Percentiles rank a stretch among this genome's conserved stretches.
phyloP scores from a whole-genome alignment of 768 basidiomycete species.

The Lactarius sanguifluus region DNA sequence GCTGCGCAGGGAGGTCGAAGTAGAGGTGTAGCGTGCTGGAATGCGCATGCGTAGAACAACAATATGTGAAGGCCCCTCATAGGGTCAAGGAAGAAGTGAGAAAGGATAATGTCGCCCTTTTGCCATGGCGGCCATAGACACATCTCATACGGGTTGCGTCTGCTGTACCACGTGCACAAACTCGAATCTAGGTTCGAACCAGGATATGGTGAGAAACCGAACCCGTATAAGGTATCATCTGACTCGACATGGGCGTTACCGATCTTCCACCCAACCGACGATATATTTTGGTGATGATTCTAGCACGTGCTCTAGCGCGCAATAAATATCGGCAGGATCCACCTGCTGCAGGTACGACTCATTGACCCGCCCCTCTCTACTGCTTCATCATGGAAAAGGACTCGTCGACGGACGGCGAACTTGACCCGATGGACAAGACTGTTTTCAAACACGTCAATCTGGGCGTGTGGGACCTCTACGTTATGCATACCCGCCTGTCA shows the following conservation, averaged over 20 bases:
- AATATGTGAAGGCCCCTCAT: conserved; percentile 17
- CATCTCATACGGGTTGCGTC: too few relatives aligned
- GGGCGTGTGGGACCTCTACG: neutral
- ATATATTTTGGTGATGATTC: too few relatives aligned
- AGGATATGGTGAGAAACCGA: too few relatives aligned
- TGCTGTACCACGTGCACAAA: too few relatives aligned
- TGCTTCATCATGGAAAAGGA: neutral
- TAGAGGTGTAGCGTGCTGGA: conserved; percentile 16
- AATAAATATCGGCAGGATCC: neutral
- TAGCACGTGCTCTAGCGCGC: too few relatives aligned
- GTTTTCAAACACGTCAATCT: neutral
- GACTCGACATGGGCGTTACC: too few relatives aligned
- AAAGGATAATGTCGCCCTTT: neutral
- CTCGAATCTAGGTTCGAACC: too few relatives aligned
- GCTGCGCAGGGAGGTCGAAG: conserved; percentile 10
- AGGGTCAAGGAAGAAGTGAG: conserved; percentile 8
- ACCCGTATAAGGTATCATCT: too few relatives aligned
- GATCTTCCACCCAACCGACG: neutral
- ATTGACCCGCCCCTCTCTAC: neutral
- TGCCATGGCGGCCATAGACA: too few relatives aligned
- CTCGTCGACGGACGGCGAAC: neutral
- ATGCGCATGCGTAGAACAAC: neutral
- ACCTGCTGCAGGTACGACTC: neutral
- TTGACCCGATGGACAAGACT: neutral
- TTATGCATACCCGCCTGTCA: neutral